These are phyloP conservation scores for Epichloe bromicola DNA, from an alignment of 2,329 filamentous ascomycete genomes.

Conservation along the genomic window DNA sequence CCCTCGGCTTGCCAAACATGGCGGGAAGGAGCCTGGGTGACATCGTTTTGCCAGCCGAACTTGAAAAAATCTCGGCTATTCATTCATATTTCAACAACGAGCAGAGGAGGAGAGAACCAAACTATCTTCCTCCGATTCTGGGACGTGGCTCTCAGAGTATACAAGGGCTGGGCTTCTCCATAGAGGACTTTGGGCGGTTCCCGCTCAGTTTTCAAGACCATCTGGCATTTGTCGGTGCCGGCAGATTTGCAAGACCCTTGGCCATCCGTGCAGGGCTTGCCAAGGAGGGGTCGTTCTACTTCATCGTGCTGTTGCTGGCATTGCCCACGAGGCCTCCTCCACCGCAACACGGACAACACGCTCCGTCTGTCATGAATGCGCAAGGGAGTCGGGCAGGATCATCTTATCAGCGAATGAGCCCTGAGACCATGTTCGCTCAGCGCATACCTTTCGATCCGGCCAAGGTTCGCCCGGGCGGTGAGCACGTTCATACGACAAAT, in stretches of 20 bases:
- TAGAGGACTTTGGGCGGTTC: slow-evolving; percentile 40
- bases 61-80: slow-evolving; percentile 36
- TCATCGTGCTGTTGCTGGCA: slow-evolving; percentile 39
- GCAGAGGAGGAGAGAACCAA: slow-evolving; percentile 43
- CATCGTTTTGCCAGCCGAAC: slow-evolving; percentile 37
- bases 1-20: slow-evolving; percentile 35
- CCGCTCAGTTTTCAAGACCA: slow-evolving; percentile 40
- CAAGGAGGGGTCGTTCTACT: slow-evolving; percentile 49
- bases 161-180: slow-evolving; percentile 38
- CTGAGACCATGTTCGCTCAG: slow-evolving; percentile 25
- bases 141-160: slow-evolving; percentile 42
- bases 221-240: slow-evolving; percentile 38
- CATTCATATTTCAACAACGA: slow-evolving; percentile 43
- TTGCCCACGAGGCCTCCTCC: slow-evolving; percentile 17
- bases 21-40: slow-evolving; percentile 40
- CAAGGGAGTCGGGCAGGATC: slow-evolving; percentile 31
- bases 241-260: slow-evolving; percentile 38
- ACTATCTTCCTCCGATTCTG: slow-evolving; percentile 52
- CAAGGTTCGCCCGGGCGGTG: slow-evolving; percentile 25
- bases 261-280: slow-evolving; percentile 42
- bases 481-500: slow-evolving; percentile 6
- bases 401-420: slow-evolving; percentile 20
- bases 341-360: slow-evolving; percentile 34
- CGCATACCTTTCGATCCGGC: slow-evolving; percentile 35
- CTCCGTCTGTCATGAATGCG: slow-evolving; percentile 31